A percentile compares a stretch with the other conserved stretches of the same genome.
phyloP scores from a whole-genome alignment of 345 rosid species.

The Reutealis trisperma region DNA sequence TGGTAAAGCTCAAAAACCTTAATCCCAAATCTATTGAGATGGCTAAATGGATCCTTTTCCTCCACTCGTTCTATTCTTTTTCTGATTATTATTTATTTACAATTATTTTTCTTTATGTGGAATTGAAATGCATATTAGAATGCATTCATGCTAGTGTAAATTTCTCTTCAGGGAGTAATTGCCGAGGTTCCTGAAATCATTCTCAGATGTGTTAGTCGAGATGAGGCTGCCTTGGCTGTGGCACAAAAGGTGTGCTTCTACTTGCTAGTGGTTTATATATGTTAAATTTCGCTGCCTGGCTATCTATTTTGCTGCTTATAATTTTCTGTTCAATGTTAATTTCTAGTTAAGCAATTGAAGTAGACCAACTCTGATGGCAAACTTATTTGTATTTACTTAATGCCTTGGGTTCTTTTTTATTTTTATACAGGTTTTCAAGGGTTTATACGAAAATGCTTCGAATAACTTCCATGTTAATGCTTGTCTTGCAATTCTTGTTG shows the following conservation, averaged over 20 bases:
- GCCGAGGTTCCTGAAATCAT: conserved; percentile 95
- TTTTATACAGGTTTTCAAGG: conserved; percentile 70
- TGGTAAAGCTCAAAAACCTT: not conserved
- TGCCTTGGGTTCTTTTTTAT: not conserved
- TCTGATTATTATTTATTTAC: too few species aligned
- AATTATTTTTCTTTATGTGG: too few species aligned
- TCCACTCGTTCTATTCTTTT: not conserved
- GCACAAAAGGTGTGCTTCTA: conserved; percentile 75
- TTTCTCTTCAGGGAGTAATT: conserved; percentile 59
- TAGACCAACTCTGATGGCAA: not conserved
- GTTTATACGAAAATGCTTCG: conserved; percentile 82
- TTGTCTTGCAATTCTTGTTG: conserved; percentile 81
- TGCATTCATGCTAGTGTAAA: not conserved
- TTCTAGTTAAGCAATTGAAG: not conserved
- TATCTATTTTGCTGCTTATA: not conserved
- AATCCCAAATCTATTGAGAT: not conserved
- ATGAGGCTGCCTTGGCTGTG: conserved; percentile 95
- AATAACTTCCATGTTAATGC: conserved; percentile 71
- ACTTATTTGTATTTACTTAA: not conserved
- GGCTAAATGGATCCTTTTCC: not conserved
- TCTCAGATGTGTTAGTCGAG: conserved; percentile 88
- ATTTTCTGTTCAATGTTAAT: not conserved
- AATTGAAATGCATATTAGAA: too few species aligned
- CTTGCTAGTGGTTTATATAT: not conserved
- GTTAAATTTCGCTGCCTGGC: not conserved